Evolutionary conservation across 371 early-diverging fungal genomes (phyloP), one percentile per base, ranked within the genome.

Genomic region (Saksenaea vasiformis): DNA sequence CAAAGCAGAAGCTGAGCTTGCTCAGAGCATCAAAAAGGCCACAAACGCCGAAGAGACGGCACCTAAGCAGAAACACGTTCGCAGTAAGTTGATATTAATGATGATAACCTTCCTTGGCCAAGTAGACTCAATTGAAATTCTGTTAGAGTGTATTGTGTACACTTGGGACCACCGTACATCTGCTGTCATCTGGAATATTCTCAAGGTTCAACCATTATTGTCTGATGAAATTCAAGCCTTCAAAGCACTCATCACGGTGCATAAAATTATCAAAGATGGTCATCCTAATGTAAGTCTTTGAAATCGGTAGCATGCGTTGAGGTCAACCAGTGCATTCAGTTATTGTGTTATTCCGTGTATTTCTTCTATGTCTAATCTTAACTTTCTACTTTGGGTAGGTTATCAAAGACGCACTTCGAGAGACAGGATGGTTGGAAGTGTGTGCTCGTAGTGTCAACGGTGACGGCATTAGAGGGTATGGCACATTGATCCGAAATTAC

Each of bases 61-160:
- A 13, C 98, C 98, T 61, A 98, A 98, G 77, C 97, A 96, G 72
- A 98, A 98, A 80, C 98, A 98, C 77, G 98, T 97, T 53, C 77
- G 93, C 80, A 90, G 90, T 89, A 87, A 69, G 86, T 75, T 56
- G 2, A 22, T 15, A 22, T 17, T 19, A 11, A 26, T 24, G 39
- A 51, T 22, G 36, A 44, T 36, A 35, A 54, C 31, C 35, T 17
- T 22, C 51, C 14, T 36, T 35, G 38, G 15, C 43, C 39, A 8
- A 64, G 28, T 41, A 51, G 26, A 47, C 43, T 35, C 54, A 43
- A 26, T 56, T 64, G 38, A 27, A 1, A 5, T 35, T 62, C 39
- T 5, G 19, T 34, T 56, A 88, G 91, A 89, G 43, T 90, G 90
- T 65, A 95, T 96, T 67, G 89, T 98, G 8, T 98, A 94, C 77